phyloP scores from a whole-genome alignment of 2,329 filamentous ascomycete genomes.

The Fusarium duplospermum region DNA sequence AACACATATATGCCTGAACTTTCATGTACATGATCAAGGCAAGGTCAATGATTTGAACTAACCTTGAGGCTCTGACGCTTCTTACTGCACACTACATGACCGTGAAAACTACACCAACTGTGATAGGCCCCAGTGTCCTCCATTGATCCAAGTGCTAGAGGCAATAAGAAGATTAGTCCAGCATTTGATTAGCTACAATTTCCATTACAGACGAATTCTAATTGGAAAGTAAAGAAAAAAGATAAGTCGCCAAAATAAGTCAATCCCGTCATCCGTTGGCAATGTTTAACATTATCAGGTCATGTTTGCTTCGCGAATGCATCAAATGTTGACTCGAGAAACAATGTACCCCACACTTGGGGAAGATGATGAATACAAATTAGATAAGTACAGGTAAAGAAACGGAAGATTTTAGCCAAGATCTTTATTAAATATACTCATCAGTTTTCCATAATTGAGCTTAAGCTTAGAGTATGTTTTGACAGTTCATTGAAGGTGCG shows the following conservation, averaged over 20 bases:
- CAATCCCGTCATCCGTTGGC: background rate
- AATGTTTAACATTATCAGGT: background rate
- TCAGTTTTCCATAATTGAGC: background rate
- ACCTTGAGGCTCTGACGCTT: background rate
- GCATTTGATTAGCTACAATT: background rate
- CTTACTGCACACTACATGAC: background rate
- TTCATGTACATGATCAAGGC: background rate
- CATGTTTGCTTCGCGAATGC: background rate
- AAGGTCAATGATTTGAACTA: background rate
- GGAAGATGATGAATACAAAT: background rate
- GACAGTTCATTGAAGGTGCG: background rate
- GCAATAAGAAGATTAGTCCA: background rate
- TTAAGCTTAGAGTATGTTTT: background rate
- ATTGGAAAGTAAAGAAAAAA: too few relatives aligned
- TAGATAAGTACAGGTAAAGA: background rate
- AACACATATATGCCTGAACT: background rate
- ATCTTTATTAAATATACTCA: background rate
- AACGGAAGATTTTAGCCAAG: background rate
- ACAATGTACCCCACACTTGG: background rate
- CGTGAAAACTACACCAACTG: background rate
- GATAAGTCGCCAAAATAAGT: background rate
- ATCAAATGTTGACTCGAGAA: background rate
- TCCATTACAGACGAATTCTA: too few relatives aligned
- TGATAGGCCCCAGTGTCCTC: background rate
- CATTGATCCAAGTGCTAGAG: background rate